Evolutionary conservation across 345 rosid species (phyloP), one percentile per base, ranked within the genome.

Genomic region (Schrenkiella parvula): DNA sequence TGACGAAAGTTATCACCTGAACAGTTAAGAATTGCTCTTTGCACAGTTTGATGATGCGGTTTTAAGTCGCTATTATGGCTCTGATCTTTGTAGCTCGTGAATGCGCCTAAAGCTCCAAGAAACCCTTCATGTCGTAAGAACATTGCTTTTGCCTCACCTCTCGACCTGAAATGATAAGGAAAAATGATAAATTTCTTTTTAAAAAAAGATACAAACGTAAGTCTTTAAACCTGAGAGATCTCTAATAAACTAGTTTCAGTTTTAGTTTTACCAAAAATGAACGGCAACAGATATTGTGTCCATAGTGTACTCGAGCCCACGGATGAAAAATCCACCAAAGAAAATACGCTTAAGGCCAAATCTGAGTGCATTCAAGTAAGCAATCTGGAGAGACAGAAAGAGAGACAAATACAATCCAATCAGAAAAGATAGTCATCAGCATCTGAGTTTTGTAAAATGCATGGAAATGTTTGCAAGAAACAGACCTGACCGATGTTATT

Each of bases 101-200:
- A 84, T 39, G 98, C 95, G 14, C 98, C 96, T 78, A 88, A 53
- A 14, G 89, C 93, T 61, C 98, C 98, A 44, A 92, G 87, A 84
- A 92, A 90, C 34, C 96, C 98, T 84, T 88, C 96, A 54, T 92
- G 96, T 54, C 77, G 66, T 68, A 90, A 73, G 68, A 88, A 92
- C 95, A 90, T 84, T 59, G 98, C 96, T 75, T 88, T 76, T 3
- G 93, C 96, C 64, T 88, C 96, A 2, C 98, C 96, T 84, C 88
- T 92, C 6, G 93, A 90, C 96, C 98, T 88, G 75, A 25, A 71
- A 56, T 61, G 14, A 54, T 7, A 53, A 8, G 9, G 19, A 56
- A 29, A 12, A 8, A 35, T 23, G 13, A 25, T 15, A 34, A 19
- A 32, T 32, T 32, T 32, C 35, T 32, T 7, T 7, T n/a, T n/a